Evolutionary conservation across 1,284 basidiomycete genomes (phyloP).

Genomic region (Earliella scabrosa): DNA sequence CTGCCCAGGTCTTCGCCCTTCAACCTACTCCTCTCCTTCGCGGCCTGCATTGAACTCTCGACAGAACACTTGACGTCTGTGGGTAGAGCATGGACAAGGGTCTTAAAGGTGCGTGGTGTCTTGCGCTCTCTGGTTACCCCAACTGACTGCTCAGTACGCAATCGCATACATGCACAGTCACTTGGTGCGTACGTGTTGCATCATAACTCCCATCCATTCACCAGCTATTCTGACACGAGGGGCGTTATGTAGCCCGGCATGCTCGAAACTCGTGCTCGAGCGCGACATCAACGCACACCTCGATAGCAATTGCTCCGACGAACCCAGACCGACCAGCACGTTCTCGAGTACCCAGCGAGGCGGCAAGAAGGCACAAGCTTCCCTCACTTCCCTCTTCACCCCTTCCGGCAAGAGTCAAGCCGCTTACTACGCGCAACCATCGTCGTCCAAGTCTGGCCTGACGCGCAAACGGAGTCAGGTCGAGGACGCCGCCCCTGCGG

Average conservation of each 20-base stretch:
- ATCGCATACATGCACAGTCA: conserved; percentile 10
- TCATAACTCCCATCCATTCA: too few species aligned
- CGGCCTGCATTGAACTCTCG: too few species aligned
- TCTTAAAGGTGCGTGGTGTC: not conserved
- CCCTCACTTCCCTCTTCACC: conserved; percentile 38
- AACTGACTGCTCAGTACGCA: not conserved
- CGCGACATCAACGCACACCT: conserved; percentile 51
- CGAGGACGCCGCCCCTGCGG: conserved; percentile 19
- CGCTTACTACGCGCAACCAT: conserved; percentile 12
- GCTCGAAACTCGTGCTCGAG: conserved; percentile 45
- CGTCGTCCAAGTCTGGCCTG: conserved; percentile 18
- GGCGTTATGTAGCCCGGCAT: conserved; percentile 46
- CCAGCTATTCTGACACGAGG: not conserved
- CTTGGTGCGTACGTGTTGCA: too few species aligned
- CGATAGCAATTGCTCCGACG: conserved; percentile 46
- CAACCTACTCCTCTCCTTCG: not conserved
- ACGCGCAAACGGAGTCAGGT: conserved; percentile 35
- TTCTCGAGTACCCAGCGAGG: conserved; percentile 14
- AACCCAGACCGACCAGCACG: conserved; percentile 15
- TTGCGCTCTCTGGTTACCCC: not conserved
- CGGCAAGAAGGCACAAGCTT: conserved; percentile 24
- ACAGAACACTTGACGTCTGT: too few species aligned
- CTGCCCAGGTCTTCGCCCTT: not conserved
- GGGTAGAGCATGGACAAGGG: not conserved
- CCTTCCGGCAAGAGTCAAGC: conserved; percentile 15